A percentile compares a stretch with the other conserved stretches of the same genome.
These are phyloP conservation scores for Anisodus tanguticus DNA, from an alignment of 257 asterid species.

Conservation along the genomic window DNA sequence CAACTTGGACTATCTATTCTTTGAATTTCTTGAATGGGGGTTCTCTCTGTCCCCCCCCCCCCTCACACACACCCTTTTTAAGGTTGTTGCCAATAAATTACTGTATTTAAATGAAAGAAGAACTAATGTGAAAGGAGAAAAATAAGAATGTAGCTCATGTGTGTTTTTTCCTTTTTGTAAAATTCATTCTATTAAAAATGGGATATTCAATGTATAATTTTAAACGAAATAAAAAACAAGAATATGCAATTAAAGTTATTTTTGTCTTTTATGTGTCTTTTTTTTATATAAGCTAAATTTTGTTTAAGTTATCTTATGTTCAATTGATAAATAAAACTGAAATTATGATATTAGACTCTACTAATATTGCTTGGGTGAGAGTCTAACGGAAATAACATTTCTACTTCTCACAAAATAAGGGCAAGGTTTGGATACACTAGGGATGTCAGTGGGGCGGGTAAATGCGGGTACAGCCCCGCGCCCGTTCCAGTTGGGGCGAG, in stretches of 20 bases:
- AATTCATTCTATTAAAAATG: not conserved
- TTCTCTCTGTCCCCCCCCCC: not conserved
- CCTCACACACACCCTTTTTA: not conserved
- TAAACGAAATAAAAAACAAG: not conserved
- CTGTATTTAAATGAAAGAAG: not conserved
- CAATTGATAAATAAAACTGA: not conserved
- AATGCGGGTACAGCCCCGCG: too few relatives aligned
- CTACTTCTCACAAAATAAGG: too few relatives aligned
- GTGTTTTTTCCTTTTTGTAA: not conserved
- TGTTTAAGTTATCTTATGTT: not conserved
- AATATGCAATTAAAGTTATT: not conserved
- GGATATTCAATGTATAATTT: not conserved
- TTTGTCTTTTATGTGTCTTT: not conserved
- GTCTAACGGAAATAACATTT: too few relatives aligned
- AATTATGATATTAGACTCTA: not conserved
- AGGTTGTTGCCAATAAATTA: slow-evolving; percentile 6
- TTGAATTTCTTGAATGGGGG: slow-evolving; percentile 28
- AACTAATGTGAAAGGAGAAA: not conserved
- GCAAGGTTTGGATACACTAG: too few relatives aligned
- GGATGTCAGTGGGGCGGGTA: too few relatives aligned
- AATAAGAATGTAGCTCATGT: not conserved
- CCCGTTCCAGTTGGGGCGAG: too few relatives aligned
- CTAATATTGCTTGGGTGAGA: too few relatives aligned
- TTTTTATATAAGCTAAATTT: not conserved
- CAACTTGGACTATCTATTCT: slow-evolving; percentile 25